phyloP scores from a whole-genome alignment of 768 basidiomycete species.

The Russula virescens region DNA sequence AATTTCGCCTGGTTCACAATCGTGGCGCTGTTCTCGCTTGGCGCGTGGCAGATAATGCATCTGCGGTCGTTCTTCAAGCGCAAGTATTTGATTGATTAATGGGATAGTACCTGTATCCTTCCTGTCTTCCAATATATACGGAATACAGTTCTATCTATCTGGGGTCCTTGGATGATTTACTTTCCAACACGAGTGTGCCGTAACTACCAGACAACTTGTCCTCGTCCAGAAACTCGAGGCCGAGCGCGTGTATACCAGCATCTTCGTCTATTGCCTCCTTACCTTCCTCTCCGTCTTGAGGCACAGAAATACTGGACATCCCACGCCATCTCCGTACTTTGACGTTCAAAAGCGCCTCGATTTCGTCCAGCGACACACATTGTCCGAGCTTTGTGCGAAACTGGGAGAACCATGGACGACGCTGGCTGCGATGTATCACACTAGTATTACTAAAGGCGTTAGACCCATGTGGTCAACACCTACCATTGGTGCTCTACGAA shows the following conservation, averaged over 20 bases:
- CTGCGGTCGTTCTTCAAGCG: slow-evolving; percentile 93
- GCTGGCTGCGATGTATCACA: slow-evolving; percentile 27
- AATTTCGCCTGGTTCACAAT: slow-evolving; percentile 91
- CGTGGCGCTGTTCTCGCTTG: slow-evolving; percentile 67
- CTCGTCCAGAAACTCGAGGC: not conserved
- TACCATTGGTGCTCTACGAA: slow-evolving; percentile 67
- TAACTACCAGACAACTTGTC: not conserved
- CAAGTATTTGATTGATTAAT: slow-evolving; percentile 81
- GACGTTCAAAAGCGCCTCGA: slow-evolving; percentile 25
- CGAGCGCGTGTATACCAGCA: not conserved
- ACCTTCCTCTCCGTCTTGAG: slow-evolving; percentile 1
- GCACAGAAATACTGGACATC: not conserved
- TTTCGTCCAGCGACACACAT: slow-evolving; percentile 24
- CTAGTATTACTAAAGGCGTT: not conserved
- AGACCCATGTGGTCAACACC: slow-evolving; percentile 23
- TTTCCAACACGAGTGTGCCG: not conserved
- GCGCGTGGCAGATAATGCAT: slow-evolving; percentile 94
- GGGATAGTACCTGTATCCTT: not conserved
- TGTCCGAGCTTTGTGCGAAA: slow-evolving; percentile 26
- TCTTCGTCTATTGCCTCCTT: not conserved
- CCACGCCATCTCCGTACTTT: slow-evolving; percentile 28
- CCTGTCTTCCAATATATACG: slow-evolving; percentile 8
- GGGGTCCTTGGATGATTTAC: not conserved
- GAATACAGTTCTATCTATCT: not conserved
- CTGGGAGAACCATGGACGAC: slow-evolving; percentile 28